Evolutionary conservation across 139 green algal genomes (phyloP).

Genomic region (Astrephomene gubernaculifera): DNA sequence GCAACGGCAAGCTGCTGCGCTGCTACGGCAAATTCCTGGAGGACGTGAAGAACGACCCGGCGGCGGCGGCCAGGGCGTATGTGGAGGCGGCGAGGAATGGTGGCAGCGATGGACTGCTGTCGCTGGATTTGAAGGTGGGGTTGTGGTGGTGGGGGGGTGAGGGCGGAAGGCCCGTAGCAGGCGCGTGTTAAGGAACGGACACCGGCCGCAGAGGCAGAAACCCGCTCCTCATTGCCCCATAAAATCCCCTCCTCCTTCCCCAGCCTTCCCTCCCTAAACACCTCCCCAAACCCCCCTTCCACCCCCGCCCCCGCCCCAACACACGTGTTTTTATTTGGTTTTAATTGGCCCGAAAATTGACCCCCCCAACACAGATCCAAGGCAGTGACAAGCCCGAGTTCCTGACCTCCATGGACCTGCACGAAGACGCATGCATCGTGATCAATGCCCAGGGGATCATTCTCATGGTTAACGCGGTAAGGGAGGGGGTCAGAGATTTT

Average conservation of each 20-base stretch:
- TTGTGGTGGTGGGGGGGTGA: neutral
- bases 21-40: constrained; percentile 61
- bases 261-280: too few relatives aligned
- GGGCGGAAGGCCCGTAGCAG: too few relatives aligned
- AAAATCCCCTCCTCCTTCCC: too few relatives aligned
- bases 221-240: too few relatives aligned
- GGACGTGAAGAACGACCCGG: constrained; percentile 49
- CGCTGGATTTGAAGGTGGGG: constrained; percentile 30
- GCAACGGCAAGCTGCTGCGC: constrained; percentile 52
- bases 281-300: too few relatives aligned
- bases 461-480: constrained; percentile 38
- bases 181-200: too few relatives aligned
- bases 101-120: constrained; percentile 10
- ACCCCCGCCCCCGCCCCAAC: neutral
- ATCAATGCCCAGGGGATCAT: constrained; percentile 49
- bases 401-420: constrained; percentile 49
- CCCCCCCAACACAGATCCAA: constrained; percentile 2
- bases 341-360: neutral
- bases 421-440: constrained; percentile 49
- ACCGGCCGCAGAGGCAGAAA: too few relatives aligned
- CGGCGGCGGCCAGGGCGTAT: constrained; percentile 10
- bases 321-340: neutral
- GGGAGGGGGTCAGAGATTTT: too few relatives aligned
- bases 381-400: constrained; percentile 40
- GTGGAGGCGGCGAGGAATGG: constrained; percentile 28